These are phyloP conservation scores for Mycosphaerella arachidis DNA, from an alignment of 2,329 filamentous ascomycete species.

Conservation along the genomic window DNA sequence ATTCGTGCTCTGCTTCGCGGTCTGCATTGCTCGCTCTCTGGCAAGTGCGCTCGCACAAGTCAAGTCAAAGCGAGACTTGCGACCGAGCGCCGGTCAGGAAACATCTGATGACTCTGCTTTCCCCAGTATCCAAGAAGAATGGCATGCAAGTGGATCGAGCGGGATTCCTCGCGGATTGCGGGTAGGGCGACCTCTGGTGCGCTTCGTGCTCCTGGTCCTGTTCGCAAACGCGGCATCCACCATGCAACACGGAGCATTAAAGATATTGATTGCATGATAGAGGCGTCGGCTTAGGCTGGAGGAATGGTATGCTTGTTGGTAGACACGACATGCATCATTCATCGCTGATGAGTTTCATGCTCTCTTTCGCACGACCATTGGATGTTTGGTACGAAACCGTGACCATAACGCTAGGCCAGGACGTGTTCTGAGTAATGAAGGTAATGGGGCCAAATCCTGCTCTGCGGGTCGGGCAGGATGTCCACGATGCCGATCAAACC, in stretches of 20 bases:
- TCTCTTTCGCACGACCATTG: constrained; percentile 1
- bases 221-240: constrained; percentile 7
- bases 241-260: constrained; percentile 13
- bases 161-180: constrained; percentile 14
- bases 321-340: constrained; percentile 2
- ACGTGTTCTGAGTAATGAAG: constrained; percentile 8
- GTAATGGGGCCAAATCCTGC: constrained; percentile 9
- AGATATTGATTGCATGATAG: constrained; percentile 8
- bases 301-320: constrained; percentile 4
- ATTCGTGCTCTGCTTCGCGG: neutral
- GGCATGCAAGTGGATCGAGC: constrained; percentile 9
- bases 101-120: constrained; percentile 1
- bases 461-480: constrained; percentile 9
- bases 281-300: constrained; percentile 1
- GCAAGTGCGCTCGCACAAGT: constrained; percentile 1
- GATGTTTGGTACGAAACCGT: neutral
- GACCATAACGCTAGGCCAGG: constrained; percentile 3
- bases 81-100: constrained; percentile 15
- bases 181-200: constrained; percentile 14
- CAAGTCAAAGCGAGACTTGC: neutral
- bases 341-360: constrained; percentile 5
- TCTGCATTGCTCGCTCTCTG: neutral
- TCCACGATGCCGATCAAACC: constrained; percentile 13
- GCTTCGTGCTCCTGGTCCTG: constrained; percentile 6
- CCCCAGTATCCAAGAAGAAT: constrained; percentile 4